Percentiles rank a stretch among this genome's conserved stretches.
Conservation (phyloP, 768 basidiomycete genomes). For the Pulveroboletus sp. region DNA sequence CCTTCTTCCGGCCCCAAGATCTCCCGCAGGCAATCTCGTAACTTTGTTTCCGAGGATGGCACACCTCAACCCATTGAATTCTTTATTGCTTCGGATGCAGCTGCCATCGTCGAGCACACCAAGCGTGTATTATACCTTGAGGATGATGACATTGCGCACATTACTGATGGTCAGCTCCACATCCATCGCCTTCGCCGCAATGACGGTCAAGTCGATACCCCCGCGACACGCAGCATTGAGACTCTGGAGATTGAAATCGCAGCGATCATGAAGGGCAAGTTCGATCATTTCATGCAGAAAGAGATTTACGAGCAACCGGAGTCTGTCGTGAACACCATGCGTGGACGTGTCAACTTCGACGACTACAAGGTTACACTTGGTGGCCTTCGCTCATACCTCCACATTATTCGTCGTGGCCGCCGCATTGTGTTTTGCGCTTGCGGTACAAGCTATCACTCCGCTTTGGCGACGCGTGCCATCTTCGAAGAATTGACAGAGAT, state of each 20-base stretch:
- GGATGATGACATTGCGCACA: slow-evolving; percentile 98
- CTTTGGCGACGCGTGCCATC: slow-evolving; percentile 92
- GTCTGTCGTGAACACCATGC: slow-evolving; percentile 99
- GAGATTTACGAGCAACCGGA: slow-evolving; percentile 99
- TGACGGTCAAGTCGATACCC: slow-evolving; percentile 59
- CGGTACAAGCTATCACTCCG: slow-evolving; percentile 97
- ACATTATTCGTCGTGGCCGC: slow-evolving; percentile 90
- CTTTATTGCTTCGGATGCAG: slow-evolving; percentile 97
- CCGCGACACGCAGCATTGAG: slow-evolving; percentile 85
- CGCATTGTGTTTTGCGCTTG: slow-evolving; percentile 98
- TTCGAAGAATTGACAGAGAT: slow-evolving; percentile 99
- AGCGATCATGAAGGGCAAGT: slow-evolving; percentile 99
- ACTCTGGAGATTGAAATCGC: slow-evolving; percentile 97
- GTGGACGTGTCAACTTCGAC: slow-evolving; percentile 99
- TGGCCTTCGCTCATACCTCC: slow-evolving; percentile 91
- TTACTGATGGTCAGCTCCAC: slow-evolving; percentile 94
- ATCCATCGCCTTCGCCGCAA: slow-evolving; percentile 96
- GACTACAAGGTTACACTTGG: slow-evolving; percentile 87
- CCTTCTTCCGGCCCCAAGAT: slow-evolving; percentile 63
- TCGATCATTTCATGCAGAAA: slow-evolving; percentile 99
- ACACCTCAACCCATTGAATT: slow-evolving; percentile 98
- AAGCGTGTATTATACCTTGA: slow-evolving; percentile 98
- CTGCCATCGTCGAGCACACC: slow-evolving; percentile 97
- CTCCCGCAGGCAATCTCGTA: slow-evolving; percentile 89
- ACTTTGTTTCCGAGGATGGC: slow-evolving; percentile 98